Conservation (phyloP, 1,284 basidiomycete species). For the Marasmius fiardii region DNA sequence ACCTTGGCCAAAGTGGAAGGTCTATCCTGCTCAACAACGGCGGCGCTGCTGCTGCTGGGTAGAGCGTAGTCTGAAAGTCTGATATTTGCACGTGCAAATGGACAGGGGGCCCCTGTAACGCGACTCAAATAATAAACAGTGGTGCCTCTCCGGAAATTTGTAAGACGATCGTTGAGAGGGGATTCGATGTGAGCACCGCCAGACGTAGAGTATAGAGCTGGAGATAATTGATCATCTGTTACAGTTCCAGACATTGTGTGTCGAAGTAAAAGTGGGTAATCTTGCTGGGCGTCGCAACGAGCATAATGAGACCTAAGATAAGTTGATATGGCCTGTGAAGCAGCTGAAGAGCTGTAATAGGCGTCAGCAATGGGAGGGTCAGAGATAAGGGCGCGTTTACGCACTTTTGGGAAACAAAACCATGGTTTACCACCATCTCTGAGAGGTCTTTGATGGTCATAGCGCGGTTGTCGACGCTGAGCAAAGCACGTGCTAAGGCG, state of each 20-base stretch:
- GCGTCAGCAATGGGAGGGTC: slow-evolving; percentile 15
- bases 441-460: slow-evolving; percentile 83
- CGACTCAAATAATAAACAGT: slow-evolving; percentile 76
- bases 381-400: slow-evolving; percentile 23
- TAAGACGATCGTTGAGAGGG: slow-evolving; percentile 33
- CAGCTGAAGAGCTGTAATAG: slow-evolving; percentile 58
- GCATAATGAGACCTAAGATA: slow-evolving; percentile 70
- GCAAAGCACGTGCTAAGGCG: slow-evolving; percentile 66
- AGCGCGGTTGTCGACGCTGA: slow-evolving; percentile 72
- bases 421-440: slow-evolving; percentile 59
- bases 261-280: slow-evolving; percentile 69
- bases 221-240: slow-evolving; percentile 68
- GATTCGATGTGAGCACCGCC: slow-evolving; percentile 59
- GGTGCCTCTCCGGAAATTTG: slow-evolving; percentile 76
- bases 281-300: slow-evolving; percentile 66
- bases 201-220: slow-evolving; percentile 62
- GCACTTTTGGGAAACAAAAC: slow-evolving; percentile 71
- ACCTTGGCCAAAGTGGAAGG: slow-evolving; percentile 17
- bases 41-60: slow-evolving; percentile 19
- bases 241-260: slow-evolving; percentile 67
- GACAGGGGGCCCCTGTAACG: slow-evolving; percentile 69
- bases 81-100: slow-evolving; percentile 68
- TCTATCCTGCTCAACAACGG: slow-evolving; percentile 1
- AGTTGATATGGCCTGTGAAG: slow-evolving; percentile 74
- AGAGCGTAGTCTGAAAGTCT: slow-evolving; percentile 63